phyloP scores from a whole-genome alignment of 1,284 basidiomycete species.

The Ustilago trichophora region DNA sequence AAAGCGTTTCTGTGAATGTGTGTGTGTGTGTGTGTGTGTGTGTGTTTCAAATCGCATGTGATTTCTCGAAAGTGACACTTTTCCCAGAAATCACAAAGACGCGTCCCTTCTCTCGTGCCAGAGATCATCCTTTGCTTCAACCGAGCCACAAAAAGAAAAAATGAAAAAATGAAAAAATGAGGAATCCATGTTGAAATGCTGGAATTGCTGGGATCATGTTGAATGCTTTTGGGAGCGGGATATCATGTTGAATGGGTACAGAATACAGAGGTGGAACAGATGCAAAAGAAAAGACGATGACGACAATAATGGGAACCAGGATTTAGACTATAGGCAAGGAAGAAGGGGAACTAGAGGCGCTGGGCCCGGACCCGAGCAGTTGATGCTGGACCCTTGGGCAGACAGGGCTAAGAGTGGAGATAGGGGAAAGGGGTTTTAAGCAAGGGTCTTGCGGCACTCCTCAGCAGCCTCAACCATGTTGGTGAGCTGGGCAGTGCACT shows the following conservation, averaged over 20 bases:
- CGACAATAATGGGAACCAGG: conserved; percentile 16
- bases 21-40: conserved; percentile 18
- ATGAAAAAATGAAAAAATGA: too few species aligned
- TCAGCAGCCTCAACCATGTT: conserved; percentile 72
- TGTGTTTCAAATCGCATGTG: conserved; percentile 20
- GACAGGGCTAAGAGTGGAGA: conserved; percentile 2
- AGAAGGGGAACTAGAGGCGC: conserved; percentile 1
- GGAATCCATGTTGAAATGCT: conserved; percentile 47
- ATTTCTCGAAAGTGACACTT: conserved; percentile 40
- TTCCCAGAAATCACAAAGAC: conserved; percentile 12
- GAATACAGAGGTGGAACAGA: conserved; percentile 37
- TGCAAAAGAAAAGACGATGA: conserved; percentile 22
- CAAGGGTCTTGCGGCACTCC: conserved; percentile 78
- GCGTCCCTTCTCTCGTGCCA: conserved; percentile 2
- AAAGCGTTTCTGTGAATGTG: background rate
- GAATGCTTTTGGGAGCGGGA: conserved; percentile 49
- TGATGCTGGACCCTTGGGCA: conserved; percentile 28
- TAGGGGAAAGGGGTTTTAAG: conserved; percentile 20
- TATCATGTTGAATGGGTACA: conserved; percentile 56
- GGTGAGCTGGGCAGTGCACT: conserved; percentile 74
- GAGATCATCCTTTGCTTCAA: too few species aligned
- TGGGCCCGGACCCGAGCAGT: conserved; percentile 27
- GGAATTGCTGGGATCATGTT: conserved; percentile 44
- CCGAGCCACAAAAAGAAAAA: too few species aligned
- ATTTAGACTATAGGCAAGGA: conserved; percentile 22